phyloP scores from a whole-genome alignment of 2,329 filamentous ascomycete genomes.

The Xenoacremonium recifei region DNA sequence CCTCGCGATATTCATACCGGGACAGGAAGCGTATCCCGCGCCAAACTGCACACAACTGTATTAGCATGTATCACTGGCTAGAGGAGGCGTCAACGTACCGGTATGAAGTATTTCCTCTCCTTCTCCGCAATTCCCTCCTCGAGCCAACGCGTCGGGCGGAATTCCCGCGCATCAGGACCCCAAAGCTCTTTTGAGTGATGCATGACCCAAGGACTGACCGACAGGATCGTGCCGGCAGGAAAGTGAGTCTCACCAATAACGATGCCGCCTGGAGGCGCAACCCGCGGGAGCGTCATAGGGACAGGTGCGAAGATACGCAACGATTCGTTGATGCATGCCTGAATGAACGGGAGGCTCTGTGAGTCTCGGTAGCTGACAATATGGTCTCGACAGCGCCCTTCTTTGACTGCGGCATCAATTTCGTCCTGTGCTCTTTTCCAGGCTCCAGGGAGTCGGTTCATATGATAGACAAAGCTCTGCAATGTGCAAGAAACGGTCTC shows the following conservation, averaged over 20 bases:
- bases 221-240: slow-evolving; percentile 27
- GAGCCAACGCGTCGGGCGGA: slow-evolving; percentile 17
- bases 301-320: slow-evolving; percentile 35
- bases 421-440: no score
- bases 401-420: slow-evolving; percentile 5
- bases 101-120: slow-evolving; percentile 11
- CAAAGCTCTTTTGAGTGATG: slow-evolving; percentile 33
- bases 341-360: slow-evolving; percentile 31
- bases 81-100: slow-evolving; percentile 8
- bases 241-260: slow-evolving; percentile 26
- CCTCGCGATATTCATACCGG: slow-evolving; percentile 14
- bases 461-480: no score
- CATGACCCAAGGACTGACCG: slow-evolving; percentile 21
- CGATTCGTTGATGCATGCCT: slow-evolving; percentile 39
- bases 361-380: slow-evolving; percentile 20
- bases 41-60: slow-evolving; percentile 9
- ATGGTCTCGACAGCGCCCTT: slow-evolving; percentile 3
- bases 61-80: not conserved
- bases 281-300: slow-evolving; percentile 19
- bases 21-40: slow-evolving; percentile 13
- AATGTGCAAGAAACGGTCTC: no score
- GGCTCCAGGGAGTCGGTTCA: no score
- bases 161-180: slow-evolving; percentile 33
- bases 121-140: not conserved
- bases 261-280: slow-evolving; percentile 30